phyloP scores from a whole-genome alignment of 805 yeast species.

The Danielia reshetovae region DNA sequence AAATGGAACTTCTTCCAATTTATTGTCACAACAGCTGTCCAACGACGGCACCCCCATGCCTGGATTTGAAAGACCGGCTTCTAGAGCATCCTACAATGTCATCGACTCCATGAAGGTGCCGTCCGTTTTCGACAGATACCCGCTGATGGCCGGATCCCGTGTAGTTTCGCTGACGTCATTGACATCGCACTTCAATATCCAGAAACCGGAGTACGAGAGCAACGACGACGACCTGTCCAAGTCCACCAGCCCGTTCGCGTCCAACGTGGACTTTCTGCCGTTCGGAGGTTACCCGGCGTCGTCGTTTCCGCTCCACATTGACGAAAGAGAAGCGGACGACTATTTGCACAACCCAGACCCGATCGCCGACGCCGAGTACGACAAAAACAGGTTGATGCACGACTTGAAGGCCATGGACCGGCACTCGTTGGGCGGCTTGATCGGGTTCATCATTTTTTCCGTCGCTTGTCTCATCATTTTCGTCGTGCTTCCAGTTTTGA shows the following conservation, averaged over 20 bases:
- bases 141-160: constrained; percentile 55
- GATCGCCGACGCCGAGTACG: constrained; percentile 81
- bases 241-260: constrained; percentile 31
- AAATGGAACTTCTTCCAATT: constrained; percentile 37
- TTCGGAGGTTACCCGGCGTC: constrained; percentile 97
- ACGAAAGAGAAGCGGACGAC: constrained; percentile 94
- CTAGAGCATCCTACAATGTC: constrained; percentile 2
- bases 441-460: constrained; percentile 56
- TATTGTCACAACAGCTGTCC: constrained; percentile 17
- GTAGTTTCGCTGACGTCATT: constrained; percentile 48
- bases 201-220: constrained; percentile 7
- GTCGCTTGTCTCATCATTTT: constrained; percentile 66
- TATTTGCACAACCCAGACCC: constrained; percentile 96
- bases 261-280: constrained; percentile 69
- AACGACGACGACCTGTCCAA: constrained; percentile 21
- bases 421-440: constrained; percentile 55
- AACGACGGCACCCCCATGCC: not conserved
- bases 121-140: constrained; percentile 64
- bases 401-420: constrained; percentile 67
- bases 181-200: constrained; percentile 10
- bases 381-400: constrained; percentile 59
- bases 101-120: constrained; percentile 38
- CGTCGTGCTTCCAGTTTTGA: constrained; percentile 76
- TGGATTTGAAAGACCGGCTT: not conserved
- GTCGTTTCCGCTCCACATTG: constrained; percentile 84